Base-by-base conservation (phyloP, 257 asterid genomes). In the Leptodermis oblonga region DNA sequence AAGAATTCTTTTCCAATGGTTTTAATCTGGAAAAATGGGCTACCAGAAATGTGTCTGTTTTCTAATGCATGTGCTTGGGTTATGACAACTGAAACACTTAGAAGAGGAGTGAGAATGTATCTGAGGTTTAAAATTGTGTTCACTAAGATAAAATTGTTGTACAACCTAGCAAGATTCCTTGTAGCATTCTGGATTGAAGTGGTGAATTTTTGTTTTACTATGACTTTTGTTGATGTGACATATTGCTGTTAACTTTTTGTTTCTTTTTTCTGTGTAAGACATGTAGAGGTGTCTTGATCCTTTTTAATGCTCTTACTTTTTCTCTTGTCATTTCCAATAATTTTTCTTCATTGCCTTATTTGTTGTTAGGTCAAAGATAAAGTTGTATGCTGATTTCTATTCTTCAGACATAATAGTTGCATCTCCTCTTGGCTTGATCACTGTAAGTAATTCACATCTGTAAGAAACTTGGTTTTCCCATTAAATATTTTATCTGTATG, bases 381-480 rank as follows among this genome's bases (percentile, higher is more conserved):
- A 83, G 77, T 73, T 88, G 74, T 93, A 84, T 71, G 86, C 86
- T 56, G 97, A 93, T 75, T 90, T 90, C 81, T 90, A 90, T 78
- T 80, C 95, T 1, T 93, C 99, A n/a, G 99, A 93, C 79, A 73
- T 90, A 68, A 86, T 93, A 75, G 79, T 93, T 81, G 97, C 96
- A 72, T 90, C 99, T 75, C 99, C 99, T 55, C 89, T 93, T 62
- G 97, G 91, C 70, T 76, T 93, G 85, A 79, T 88, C 78, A 87
- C 92, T 61, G 99, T 93, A 84, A 86, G 89, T 23, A 11, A 76
- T 71, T n/a, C n/a, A n/a, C 30, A 7, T 22, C 23, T 45, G 20
- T 5, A 5, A 33, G 63, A 55, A 11, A n/a, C 68, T 69, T 13
- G 41, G 14, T 39, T 28, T 60, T 55, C 48, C 18, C 14, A 17